These are phyloP conservation scores for Melaleuca alternifolia DNA, from an alignment of 345 rosid species.

Conservation along the genomic window DNA sequence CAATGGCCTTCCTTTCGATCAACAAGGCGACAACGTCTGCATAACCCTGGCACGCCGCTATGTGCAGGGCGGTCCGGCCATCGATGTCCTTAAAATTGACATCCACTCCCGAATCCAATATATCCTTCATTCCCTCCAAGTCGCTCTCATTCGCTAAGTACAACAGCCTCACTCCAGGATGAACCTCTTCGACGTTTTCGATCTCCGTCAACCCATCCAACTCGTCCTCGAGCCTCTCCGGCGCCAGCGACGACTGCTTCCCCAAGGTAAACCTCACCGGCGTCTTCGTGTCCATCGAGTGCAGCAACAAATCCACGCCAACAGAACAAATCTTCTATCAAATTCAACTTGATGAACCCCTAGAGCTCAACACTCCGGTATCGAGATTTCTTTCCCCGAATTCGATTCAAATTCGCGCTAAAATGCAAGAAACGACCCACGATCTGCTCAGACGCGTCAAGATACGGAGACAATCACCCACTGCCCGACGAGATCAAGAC, in stretches of 20 bases:
- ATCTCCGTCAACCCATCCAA: conserved; percentile 4
- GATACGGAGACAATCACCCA: not conserved
- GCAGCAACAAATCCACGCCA: not conserved
- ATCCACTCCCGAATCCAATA: conserved; percentile 55
- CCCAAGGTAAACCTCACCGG: conserved; percentile 38
- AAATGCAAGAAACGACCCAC: not conserved
- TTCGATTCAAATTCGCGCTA: not conserved
- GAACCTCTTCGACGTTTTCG: conserved; percentile 33
- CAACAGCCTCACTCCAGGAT: conserved; percentile 56
- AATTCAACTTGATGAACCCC: not conserved
- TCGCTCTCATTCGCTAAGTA: conserved; percentile 65
- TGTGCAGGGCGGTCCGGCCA: conserved; percentile 73
- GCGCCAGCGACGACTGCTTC: conserved; percentile 74
- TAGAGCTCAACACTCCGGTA: not conserved
- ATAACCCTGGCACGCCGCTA: conserved; percentile 82
- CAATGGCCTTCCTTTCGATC: conserved; percentile 40
- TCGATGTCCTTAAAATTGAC: conserved; percentile 81
- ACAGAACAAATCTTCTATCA: not conserved
- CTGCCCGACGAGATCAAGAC: not conserved
- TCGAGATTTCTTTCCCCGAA: not conserved
- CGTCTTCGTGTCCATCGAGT: conserved; percentile 43
- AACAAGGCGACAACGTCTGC: conserved; percentile 50
- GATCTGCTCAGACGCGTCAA: not conserved
- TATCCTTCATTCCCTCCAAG: conserved; percentile 58
- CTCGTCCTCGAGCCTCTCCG: conserved; percentile 32